Conservation (phyloP, 148 eudicot species). For the Camellia granthamiana region DNA sequence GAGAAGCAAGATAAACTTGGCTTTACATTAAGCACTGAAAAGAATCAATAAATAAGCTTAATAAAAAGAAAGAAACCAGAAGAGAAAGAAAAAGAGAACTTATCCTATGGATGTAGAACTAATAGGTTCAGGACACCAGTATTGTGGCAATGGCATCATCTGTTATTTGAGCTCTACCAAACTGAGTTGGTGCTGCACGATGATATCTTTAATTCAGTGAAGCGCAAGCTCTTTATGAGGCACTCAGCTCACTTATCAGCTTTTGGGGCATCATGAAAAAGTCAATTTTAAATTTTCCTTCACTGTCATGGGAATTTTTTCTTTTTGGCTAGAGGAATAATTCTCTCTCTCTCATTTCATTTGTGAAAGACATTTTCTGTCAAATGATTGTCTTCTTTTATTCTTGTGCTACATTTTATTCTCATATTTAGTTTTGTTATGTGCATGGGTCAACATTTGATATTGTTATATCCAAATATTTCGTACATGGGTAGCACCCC, state of each 20-base stretch:
- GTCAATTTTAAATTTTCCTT: background rate
- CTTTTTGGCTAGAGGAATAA: background rate
- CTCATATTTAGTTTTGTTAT: background rate
- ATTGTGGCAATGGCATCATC: background rate
- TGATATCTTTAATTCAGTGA: background rate
- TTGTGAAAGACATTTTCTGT: background rate
- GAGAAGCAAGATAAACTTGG: background rate
- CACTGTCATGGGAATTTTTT: background rate
- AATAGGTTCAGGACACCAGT: background rate
- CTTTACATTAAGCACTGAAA: conserved; percentile 1
- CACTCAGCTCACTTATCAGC: background rate
- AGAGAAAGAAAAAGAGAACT: background rate
- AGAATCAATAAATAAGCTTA: background rate
- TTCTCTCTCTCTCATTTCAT: background rate
- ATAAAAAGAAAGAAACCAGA: background rate
- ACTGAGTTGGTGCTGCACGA: background rate
- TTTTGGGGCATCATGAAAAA: background rate
- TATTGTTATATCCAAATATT: too few species aligned
- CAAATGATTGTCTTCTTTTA: background rate
- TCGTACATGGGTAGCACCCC: too few species aligned
- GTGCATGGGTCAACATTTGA: background rate
- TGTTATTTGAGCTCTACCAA: background rate
- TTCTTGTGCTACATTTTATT: background rate
- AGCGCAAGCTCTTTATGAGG: background rate
- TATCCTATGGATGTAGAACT: background rate